Conservation (phyloP, 108 stramenopile genomes). For the Fragilaria radians region DNA sequence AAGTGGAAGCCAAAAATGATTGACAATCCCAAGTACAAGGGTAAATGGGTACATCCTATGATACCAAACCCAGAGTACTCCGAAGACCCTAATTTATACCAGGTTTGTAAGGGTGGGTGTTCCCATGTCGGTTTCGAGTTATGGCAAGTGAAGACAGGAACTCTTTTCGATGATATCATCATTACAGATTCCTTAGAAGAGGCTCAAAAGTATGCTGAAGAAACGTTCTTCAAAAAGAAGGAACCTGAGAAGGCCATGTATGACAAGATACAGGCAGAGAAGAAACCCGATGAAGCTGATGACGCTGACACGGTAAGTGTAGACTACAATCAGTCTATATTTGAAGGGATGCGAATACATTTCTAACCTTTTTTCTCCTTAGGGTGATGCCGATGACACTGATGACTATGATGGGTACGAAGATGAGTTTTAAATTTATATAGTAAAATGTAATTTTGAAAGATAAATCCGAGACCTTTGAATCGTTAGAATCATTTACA, state of each 20-base stretch:
- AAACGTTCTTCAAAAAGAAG: slow-evolving; percentile 96
- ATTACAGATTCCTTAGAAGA: slow-evolving; percentile 96
- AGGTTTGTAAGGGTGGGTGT: slow-evolving; percentile 89
- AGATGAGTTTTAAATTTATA: slow-evolving; percentile 11
- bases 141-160: slow-evolving; percentile 98
- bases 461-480: too few species aligned
- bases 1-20: slow-evolving; percentile 93
- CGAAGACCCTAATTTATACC: slow-evolving; percentile 80
- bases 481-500: too few species aligned
- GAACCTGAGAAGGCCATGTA: slow-evolving; percentile 95
- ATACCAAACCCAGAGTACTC: slow-evolving; percentile 95
- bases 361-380: neutral
- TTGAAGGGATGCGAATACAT: too few species aligned
- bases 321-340: too few species aligned
- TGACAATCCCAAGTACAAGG: slow-evolving; percentile 97
- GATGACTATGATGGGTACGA: slow-evolving; percentile 7
- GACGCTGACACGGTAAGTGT: too few species aligned
- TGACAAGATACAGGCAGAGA: slow-evolving; percentile 75
- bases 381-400: neutral
- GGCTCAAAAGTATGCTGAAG: slow-evolving; percentile 90
- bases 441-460: neutral
- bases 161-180: slow-evolving; percentile 98
- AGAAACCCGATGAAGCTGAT: slow-evolving; percentile 3
- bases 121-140: slow-evolving; percentile 98
- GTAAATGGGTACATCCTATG: slow-evolving; percentile 90